Conservation (phyloP, 257 asterid genomes). For the Penstemon barbatus region DNA sequence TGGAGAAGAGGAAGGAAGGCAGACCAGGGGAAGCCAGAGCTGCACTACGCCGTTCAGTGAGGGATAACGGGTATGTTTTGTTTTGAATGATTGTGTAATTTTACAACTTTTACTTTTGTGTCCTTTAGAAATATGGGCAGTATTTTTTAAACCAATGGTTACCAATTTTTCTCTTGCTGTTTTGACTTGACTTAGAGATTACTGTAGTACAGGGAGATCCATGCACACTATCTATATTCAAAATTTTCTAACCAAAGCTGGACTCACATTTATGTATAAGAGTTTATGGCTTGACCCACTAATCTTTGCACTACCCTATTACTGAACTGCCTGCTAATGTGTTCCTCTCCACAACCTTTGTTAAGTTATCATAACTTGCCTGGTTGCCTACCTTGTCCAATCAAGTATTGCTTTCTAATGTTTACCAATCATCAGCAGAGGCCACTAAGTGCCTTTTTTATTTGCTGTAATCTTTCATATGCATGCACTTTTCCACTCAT, state of each 20-base stretch:
- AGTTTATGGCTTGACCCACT: background rate
- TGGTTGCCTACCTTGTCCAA: background rate
- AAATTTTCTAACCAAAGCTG: too few species aligned
- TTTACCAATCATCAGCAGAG: background rate
- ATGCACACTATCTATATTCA: too few species aligned
- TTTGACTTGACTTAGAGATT: too few species aligned
- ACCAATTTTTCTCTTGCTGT: too few species aligned
- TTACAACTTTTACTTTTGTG: background rate
- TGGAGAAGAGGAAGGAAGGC: constrained; percentile 95
- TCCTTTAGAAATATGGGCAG: background rate
- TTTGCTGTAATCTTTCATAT: background rate
- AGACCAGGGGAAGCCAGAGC: constrained; percentile 97
- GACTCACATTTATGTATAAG: background rate
- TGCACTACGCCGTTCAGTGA: constrained; percentile 90
- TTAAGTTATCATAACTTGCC: background rate
- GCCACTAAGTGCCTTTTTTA: background rate
- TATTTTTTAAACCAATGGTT: background rate
- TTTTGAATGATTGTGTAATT: background rate
- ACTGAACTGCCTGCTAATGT: background rate
- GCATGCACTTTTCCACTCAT: background rate
- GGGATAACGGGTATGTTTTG: constrained; percentile 80
- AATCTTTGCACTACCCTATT: background rate
- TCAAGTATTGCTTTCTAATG: background rate
- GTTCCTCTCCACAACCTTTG: background rate
- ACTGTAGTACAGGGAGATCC: too few species aligned